Evolutionary conservation across 169 alveolate genomes (phyloP).

Genomic region (Plasmodium vivax): DNA sequence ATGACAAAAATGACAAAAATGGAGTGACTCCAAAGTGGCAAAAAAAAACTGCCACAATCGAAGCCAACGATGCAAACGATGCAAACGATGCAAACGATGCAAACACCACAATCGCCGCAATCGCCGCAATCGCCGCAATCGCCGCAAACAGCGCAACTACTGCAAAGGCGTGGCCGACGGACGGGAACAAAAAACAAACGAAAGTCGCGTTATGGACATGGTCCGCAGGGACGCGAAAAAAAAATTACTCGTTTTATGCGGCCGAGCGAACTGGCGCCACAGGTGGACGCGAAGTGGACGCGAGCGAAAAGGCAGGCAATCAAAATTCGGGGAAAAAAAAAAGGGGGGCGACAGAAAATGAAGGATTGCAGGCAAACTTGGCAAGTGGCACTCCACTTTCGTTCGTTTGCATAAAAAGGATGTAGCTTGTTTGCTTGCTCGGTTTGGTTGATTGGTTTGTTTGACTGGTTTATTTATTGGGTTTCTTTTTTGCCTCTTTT

Average conservation of each 20-base stretch:
- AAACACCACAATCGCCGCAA: neutral
- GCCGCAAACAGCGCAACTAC: neutral
- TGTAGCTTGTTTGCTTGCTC: neutral
- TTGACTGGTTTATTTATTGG: too few relatives aligned
- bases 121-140: neutral
- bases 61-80: neutral
- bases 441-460: too few relatives aligned
- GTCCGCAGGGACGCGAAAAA: neutral
- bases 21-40: too few relatives aligned
- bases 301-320: neutral
- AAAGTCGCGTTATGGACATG: neutral
- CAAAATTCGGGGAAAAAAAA: neutral
- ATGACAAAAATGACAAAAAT: neutral
- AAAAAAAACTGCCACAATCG: neutral
- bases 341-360: neutral
- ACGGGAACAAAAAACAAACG: neutral
- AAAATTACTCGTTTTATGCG: neutral
- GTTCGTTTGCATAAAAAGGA: neutral
- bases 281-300: neutral
- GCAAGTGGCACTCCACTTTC: neutral
- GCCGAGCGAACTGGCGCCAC: neutral
- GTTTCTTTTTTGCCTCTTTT: neutral
- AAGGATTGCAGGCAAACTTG: neutral
- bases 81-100: neutral
- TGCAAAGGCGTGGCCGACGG: neutral